Conservation (phyloP, 306 rosid species). For the Gastrolobium villosum region DNA sequence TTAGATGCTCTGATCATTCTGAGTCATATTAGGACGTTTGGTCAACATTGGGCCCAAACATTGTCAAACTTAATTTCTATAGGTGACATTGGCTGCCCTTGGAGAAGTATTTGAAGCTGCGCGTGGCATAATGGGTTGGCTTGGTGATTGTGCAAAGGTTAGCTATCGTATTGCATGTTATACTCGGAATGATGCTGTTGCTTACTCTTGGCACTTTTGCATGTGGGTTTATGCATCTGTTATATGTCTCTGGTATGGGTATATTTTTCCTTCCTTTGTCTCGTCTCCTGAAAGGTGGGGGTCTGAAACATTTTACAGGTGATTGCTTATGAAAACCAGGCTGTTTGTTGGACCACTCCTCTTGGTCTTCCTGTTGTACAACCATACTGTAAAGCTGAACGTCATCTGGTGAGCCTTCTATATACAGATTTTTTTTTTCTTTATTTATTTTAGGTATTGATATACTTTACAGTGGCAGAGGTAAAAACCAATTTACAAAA, state of each 20-base stretch:
- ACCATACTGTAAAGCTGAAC: constrained; percentile 78
- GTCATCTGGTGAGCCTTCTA: constrained; percentile 73
- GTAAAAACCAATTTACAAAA: neutral
- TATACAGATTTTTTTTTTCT: neutral
- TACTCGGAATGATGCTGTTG: constrained; percentile 19
- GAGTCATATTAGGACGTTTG: constrained; percentile 24
- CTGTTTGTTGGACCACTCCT: constrained; percentile 92
- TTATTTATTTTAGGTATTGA: neutral
- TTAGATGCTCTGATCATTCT: neutral
- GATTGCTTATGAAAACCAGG: constrained; percentile 81
- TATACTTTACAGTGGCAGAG: neutral
- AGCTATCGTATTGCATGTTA: constrained; percentile 33
- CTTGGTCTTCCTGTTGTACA: constrained; percentile 94
- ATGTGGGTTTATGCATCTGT: neutral
- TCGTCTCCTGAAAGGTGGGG: constrained; percentile 19
- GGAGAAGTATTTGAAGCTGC: constrained; percentile 95
- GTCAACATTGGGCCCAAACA: neutral
- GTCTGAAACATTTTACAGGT: constrained; percentile 60
- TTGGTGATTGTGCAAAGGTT: constrained; percentile 93
- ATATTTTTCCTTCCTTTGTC: neutral
- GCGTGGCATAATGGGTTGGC: constrained; percentile 88
- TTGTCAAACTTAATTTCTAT: constrained; percentile 30
- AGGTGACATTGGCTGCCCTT: constrained; percentile 94
- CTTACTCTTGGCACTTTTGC: constrained; percentile 14
- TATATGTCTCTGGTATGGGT: constrained; percentile 4